Conservation (phyloP, 2,329 filamentous ascomycete genomes). For the Fusarium cicatricum region DNA sequence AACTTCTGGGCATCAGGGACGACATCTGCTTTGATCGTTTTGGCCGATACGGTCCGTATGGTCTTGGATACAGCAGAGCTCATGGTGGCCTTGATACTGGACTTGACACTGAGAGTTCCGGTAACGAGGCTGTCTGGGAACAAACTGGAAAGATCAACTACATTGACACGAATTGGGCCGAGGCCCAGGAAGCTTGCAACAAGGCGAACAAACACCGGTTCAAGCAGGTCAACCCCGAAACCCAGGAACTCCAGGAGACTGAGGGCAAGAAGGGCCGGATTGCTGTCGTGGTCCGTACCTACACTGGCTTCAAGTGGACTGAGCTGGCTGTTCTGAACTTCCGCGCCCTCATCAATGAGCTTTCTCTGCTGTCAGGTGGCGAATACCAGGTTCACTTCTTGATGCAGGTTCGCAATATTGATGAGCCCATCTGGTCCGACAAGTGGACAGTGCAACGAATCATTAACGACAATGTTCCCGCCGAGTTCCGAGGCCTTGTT, state of each 20-base stretch:
- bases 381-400: conserved; percentile 87
- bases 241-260: conserved; percentile 45
- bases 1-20: conserved; percentile 75
- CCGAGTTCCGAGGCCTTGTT: conserved; percentile 81
- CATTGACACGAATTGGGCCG: conserved; percentile 62
- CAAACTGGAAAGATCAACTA: conserved; percentile 65
- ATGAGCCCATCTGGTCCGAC: conserved; percentile 83
- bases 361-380: conserved; percentile 78
- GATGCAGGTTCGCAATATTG: conserved; percentile 83
- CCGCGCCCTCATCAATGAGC: conserved; percentile 80
- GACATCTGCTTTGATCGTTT: conserved; percentile 91
- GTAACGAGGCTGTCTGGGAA: conserved; percentile 67
- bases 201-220: conserved; percentile 71
- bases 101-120: conserved; percentile 76
- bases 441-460: conserved; percentile 75
- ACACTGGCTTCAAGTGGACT: conserved; percentile 81
- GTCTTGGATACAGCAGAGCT: conserved; percentile 79
- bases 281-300: conserved; percentile 81
- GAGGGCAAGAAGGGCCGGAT: conserved; percentile 64
- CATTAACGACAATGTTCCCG: conserved; percentile 70
- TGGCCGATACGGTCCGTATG: conserved; percentile 84
- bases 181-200: conserved; percentile 62
- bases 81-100: conserved; percentile 76
- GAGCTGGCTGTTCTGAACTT: conserved; percentile 81
- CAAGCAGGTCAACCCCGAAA: conserved; percentile 49